phyloP scores from a whole-genome alignment of 208 protist genomes.

The Entamoeba moshkovskii region DNA sequence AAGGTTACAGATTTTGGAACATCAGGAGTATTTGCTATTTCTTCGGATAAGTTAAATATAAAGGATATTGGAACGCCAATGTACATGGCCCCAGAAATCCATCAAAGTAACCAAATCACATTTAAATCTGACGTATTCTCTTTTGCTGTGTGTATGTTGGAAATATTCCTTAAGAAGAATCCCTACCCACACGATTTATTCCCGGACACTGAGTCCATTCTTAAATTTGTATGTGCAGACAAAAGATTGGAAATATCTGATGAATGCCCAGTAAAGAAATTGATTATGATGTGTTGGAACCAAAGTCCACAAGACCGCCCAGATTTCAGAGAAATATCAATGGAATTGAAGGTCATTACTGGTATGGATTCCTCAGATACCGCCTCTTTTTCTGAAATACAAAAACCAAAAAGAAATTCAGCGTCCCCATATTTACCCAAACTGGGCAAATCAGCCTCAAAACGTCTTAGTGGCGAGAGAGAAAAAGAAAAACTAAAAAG shows the following conservation, averaged over 20 bases:
- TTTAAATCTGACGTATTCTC: neutral
- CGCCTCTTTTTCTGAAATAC: too few relatives aligned
- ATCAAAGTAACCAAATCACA: neutral
- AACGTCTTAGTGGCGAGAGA: too few relatives aligned
- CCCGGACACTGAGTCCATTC: neutral
- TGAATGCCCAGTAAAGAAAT: neutral
- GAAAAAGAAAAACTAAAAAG: too few relatives aligned
- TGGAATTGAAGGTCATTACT: too few relatives aligned
- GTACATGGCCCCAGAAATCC: neutral
- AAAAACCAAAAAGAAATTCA: too few relatives aligned
- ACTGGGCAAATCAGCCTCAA: too few relatives aligned
- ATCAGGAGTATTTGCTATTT: neutral
- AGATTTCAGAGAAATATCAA: too few relatives aligned
- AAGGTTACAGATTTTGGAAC: neutral
- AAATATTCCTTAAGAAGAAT: neutral
- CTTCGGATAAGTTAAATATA: neutral
- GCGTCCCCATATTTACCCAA: too few relatives aligned
- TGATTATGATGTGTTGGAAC: neutral
- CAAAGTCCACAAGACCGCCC: too few relatives aligned
- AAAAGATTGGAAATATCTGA: neutral
- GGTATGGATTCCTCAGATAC: too few relatives aligned
- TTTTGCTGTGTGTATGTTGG: neutral
- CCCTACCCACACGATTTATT: neutral
- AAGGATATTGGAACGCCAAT: neutral
- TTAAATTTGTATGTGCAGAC: neutral